These are phyloP conservation scores for Eimeria tenella DNA, from an alignment of 169 alveolate species.

Conservation along the genomic window DNA sequence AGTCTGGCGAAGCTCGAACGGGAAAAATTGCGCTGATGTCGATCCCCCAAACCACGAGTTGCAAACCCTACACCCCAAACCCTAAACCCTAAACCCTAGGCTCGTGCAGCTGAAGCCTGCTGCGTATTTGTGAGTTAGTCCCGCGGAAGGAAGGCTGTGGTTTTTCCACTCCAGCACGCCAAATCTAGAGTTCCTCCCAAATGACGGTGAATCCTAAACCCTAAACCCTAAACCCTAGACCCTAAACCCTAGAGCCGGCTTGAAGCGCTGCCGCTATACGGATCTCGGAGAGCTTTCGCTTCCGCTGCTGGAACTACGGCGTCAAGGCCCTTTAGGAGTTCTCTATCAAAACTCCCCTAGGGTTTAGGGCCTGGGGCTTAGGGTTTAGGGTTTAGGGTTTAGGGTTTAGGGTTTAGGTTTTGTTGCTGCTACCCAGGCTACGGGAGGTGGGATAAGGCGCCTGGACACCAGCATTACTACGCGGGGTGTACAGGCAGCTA, in stretches of 20 bases:
- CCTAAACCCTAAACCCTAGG: slow-evolving; percentile 19
- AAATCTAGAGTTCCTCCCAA: not conserved
- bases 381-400: slow-evolving; percentile 50
- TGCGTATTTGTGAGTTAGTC: not conserved
- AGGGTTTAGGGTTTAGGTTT: slow-evolving; percentile 8
- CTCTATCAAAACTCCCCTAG: no score
- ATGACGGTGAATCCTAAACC: slow-evolving; percentile 17
- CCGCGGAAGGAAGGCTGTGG: slow-evolving; percentile 10
- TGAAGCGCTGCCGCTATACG: no score
- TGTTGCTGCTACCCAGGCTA: slow-evolving; percentile 5
- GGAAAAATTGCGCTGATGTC: no score
- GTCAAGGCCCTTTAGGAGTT: no score
- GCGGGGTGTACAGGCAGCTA: slow-evolving; percentile 28
- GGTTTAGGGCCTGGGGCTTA: not conserved
- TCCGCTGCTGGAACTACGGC: no score
- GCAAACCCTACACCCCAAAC: not conserved
- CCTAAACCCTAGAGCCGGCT: slow-evolving; percentile 26
- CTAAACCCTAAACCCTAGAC: slow-evolving; percentile 35
- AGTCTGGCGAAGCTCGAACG: no score
- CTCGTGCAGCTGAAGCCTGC: not conserved
- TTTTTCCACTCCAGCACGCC: not conserved
- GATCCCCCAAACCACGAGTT: no score
- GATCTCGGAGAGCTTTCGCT: no score
- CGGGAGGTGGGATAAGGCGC: slow-evolving; percentile 59
- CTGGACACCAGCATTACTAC: slow-evolving; percentile 26